phyloP scores from a whole-genome alignment of 2,329 filamentous ascomycete species.

The Apiospora rasikravindrae region DNA sequence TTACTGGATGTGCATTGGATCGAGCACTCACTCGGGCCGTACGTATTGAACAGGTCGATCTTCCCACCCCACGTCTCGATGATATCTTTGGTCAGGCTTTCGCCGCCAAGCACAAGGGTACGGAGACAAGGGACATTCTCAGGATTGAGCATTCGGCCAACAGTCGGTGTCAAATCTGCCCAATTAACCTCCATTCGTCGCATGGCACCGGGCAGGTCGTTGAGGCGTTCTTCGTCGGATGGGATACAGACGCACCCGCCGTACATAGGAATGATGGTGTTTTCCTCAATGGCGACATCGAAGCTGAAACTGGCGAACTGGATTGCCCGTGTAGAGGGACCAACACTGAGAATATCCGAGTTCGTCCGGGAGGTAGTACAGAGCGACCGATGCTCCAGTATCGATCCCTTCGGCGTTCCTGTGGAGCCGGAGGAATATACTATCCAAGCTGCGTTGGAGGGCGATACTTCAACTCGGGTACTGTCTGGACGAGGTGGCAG shows the following conservation, averaged over 20 bases:
- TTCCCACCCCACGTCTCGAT: conserved; percentile 21
- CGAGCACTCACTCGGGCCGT: conserved; percentile 2
- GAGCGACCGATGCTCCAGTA: conserved; percentile 21
- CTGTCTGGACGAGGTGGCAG: background rate
- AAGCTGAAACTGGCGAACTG: conserved; percentile 24
- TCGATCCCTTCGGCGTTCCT: conserved; percentile 23
- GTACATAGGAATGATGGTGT: conserved; percentile 8
- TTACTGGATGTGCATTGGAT: background rate
- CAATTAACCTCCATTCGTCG: conserved; percentile 25
- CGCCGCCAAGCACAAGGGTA: conserved; percentile 32
- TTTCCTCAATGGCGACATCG: conserved; percentile 22
- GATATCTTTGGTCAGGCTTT: conserved; percentile 36
- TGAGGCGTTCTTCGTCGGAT: conserved; percentile 16
- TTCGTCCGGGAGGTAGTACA: conserved; percentile 19
- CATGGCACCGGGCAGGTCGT: conserved; percentile 20
- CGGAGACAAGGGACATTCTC: conserved; percentile 28
- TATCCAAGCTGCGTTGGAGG: conserved; percentile 24
- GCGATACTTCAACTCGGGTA: conserved; percentile 34
- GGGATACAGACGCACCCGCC: conserved; percentile 23
- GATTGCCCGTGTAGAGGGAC: conserved; percentile 50
- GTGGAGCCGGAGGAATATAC: conserved; percentile 25
- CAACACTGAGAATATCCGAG: conserved; percentile 42
- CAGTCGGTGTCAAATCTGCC: conserved; percentile 31
- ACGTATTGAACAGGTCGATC: conserved; percentile 7
- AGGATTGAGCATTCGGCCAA: conserved; percentile 28